Conservation (phyloP, 1,139 yeast genomes). For the Diutina pseudorugosa region DNA sequence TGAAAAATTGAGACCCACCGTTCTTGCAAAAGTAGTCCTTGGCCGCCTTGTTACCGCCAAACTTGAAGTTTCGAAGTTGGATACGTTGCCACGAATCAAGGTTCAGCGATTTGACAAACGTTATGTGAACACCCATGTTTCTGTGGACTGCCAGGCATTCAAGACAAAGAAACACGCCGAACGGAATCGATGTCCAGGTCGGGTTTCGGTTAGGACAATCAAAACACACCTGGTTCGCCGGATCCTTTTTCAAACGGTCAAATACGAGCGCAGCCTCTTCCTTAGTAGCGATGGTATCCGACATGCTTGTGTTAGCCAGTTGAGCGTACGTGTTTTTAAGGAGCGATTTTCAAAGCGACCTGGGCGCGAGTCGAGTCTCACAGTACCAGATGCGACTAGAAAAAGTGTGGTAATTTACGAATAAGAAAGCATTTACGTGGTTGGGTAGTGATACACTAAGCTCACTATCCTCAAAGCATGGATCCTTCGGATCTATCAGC, state of each 20-base stretch:
- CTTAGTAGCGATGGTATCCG: conserved; percentile 45
- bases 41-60: conserved; percentile 85
- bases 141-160: conserved; percentile 40
- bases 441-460: too few species aligned
- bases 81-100: conserved; percentile 85
- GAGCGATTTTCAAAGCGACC: neutral
- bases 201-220: conserved; percentile 40
- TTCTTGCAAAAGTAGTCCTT: conserved; percentile 72
- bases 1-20: conserved; percentile 66
- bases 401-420: too few species aligned
- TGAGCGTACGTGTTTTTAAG: neutral
- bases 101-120: conserved; percentile 74
- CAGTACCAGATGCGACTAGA: neutral
- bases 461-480: too few species aligned
- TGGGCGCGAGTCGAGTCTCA: neutral
- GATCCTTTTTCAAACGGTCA: conserved; percentile 43
- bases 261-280: conserved; percentile 54
- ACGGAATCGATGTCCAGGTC: conserved; percentile 41
- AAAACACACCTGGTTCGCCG: conserved; percentile 78
- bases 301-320: conserved; percentile 14
- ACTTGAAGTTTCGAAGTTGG: conserved; percentile 80
- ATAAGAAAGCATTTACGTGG: too few species aligned
- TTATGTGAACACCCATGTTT: conserved; percentile 37
- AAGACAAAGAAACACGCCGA: conserved; percentile 34
- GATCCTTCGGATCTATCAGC: neutral